These are phyloP conservation scores for Myxozyma udenii DNA, from an alignment of 805 yeast species.

Conservation along the genomic window DNA sequence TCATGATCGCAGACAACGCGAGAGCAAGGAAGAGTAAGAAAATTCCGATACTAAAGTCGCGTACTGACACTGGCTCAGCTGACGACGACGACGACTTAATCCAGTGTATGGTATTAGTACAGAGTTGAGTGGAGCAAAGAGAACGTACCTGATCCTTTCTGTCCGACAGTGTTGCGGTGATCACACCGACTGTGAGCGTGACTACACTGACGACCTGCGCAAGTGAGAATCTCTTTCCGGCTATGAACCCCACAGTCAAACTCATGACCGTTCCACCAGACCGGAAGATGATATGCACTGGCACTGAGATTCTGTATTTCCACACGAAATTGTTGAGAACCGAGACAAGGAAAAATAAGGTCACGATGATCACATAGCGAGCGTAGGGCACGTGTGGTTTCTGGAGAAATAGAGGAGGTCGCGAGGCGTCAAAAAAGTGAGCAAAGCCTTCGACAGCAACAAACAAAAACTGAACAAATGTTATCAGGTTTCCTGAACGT, in stretches of 20 bases:
- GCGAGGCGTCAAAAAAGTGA: slow-evolving; percentile 39
- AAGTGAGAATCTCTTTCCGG: slow-evolving; percentile 47
- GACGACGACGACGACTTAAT: neutral
- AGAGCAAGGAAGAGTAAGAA: slow-evolving; percentile 48
- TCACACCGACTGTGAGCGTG: slow-evolving; percentile 55
- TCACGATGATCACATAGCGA: slow-evolving; percentile 47
- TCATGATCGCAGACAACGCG: slow-evolving; percentile 53
- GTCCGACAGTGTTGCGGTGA: slow-evolving; percentile 41
- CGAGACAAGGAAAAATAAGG: slow-evolving; percentile 51
- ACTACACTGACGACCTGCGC: slow-evolving; percentile 52
- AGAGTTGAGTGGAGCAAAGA: neutral
- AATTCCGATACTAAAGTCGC: slow-evolving; percentile 42
- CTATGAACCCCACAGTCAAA: slow-evolving; percentile 52
- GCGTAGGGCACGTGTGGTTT: slow-evolving; percentile 38
- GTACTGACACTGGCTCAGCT: slow-evolving; percentile 25
- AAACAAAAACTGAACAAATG: slow-evolving; percentile 55
- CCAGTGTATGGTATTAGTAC: neutral
- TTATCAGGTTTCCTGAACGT: slow-evolving; percentile 50
- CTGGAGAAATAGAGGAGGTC: slow-evolving; percentile 38
- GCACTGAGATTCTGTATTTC: slow-evolving; percentile 56
- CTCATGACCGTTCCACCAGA: slow-evolving; percentile 63
- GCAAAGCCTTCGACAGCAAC: slow-evolving; percentile 48
- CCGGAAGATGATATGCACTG: slow-evolving; percentile 63
- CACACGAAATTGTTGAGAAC: slow-evolving; percentile 58
- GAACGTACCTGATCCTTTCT: slow-evolving; percentile 15